Conservation (phyloP, 805 yeast genomes). For the Hanseniaspora occidentalis region DNA sequence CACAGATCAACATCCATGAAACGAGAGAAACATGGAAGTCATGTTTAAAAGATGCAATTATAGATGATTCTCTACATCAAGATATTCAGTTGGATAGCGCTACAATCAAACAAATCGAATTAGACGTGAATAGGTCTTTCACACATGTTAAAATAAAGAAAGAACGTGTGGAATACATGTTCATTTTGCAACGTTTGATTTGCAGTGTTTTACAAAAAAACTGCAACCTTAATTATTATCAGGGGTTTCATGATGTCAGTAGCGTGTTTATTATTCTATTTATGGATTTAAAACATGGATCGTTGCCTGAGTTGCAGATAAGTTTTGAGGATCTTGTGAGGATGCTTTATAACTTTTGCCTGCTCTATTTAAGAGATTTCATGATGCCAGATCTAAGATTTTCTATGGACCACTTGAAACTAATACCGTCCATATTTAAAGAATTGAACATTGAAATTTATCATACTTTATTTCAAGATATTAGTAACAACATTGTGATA, state of each 20-base stretch:
- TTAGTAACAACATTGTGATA: slow-evolving; percentile 36
- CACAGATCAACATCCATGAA: slow-evolving; percentile 1
- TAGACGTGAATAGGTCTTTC: slow-evolving; percentile 71
- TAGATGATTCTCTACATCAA: background rate
- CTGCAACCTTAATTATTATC: slow-evolving; percentile 66
- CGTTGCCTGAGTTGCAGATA: slow-evolving; percentile 36
- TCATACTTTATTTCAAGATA: slow-evolving; percentile 13
- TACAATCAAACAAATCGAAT: slow-evolving; percentile 44
- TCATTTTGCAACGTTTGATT: slow-evolving; percentile 28
- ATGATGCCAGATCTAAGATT: slow-evolving; percentile 63
- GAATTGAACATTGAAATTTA: slow-evolving; percentile 34
- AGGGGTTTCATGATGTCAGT: slow-evolving; percentile 86
- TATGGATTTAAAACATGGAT: slow-evolving; percentile 17
- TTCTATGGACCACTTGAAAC: slow-evolving; percentile 48
- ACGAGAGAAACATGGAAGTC: background rate
- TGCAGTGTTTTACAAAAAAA: slow-evolving; percentile 43
- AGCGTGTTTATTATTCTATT: slow-evolving; percentile 49
- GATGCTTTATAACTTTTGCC: slow-evolving; percentile 43
- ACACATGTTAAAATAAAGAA: slow-evolving; percentile 19
- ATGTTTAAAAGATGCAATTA: background rate
- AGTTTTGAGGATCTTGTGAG: slow-evolving; percentile 25
- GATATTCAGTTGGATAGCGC: background rate
- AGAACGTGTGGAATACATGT: slow-evolving; percentile 14
- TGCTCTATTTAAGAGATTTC: slow-evolving; percentile 65
- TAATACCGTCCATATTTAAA: slow-evolving; percentile 53